Percentiles rank a stretch among this genome's conserved stretches.
These are phyloP conservation scores for Gracilaria gracilis DNA, from an alignment of 23 red algal species.

Conservation along the genomic window DNA sequence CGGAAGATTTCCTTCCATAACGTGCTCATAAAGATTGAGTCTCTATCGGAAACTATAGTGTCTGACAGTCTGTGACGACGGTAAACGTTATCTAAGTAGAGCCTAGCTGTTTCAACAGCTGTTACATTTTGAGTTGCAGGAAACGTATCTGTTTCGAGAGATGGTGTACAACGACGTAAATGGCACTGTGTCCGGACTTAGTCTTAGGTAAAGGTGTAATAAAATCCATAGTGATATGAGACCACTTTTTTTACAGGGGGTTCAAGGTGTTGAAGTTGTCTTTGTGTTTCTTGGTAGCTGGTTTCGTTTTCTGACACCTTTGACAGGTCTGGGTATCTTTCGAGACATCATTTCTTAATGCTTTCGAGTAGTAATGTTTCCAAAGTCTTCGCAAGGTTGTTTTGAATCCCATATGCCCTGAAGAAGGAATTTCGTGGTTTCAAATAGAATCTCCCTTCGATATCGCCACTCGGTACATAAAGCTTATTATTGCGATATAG, in stretches of 20 bases:
- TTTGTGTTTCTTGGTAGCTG: too few species aligned
- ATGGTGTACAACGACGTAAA: background rate
- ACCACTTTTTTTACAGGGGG: background rate
- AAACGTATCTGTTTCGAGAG: conserved; percentile 18
- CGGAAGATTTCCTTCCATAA: conserved; percentile 24
- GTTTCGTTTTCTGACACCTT: too few species aligned
- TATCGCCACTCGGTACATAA: too few species aligned
- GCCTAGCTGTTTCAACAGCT: background rate
- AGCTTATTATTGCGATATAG: too few species aligned
- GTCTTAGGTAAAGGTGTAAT: conserved; percentile 24
- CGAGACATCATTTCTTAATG: too few species aligned
- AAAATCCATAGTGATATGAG: conserved; percentile 36
- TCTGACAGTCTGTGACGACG: conserved; percentile 2
- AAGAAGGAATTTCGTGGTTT: too few species aligned
- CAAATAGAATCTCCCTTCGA: too few species aligned
- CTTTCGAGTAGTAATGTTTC: too few species aligned
- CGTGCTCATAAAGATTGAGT: conserved; percentile 19
- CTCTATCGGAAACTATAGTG: conserved; percentile 14
- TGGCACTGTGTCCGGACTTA: conserved; percentile 7
- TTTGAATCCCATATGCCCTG: too few species aligned
- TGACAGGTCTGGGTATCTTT: too few species aligned
- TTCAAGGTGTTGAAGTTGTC: too few species aligned
- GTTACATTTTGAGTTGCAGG: background rate
- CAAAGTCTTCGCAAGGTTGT: too few species aligned
- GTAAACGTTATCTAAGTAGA: conserved; percentile 31